Evolutionary conservation across 2,329 filamentous ascomycete species (phyloP).

Genomic region (Fusarium dlaminii): DNA sequence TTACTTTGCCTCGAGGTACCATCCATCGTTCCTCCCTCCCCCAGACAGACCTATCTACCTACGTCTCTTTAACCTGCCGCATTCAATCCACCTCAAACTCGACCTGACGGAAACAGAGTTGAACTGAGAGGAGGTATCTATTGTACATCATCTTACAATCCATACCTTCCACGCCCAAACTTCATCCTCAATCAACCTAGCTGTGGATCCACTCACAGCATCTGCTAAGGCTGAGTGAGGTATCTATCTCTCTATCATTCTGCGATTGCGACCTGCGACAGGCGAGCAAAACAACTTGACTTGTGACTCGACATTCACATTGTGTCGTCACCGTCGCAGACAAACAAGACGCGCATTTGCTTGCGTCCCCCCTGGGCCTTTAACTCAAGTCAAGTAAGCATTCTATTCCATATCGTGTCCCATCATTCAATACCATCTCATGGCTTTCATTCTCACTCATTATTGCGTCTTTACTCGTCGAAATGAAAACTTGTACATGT

Average conservation of each 20-base stretch:
- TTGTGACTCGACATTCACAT: constrained; percentile 8
- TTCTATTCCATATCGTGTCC: constrained; percentile 4
- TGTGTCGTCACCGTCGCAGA: constrained; percentile 34
- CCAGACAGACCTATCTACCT: constrained; percentile 17
- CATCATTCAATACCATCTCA: neutral
- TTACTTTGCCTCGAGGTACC: constrained; percentile 56
- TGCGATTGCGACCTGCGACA: constrained; percentile 18
- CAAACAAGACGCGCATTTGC: constrained; percentile 32
- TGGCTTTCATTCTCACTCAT: neutral
- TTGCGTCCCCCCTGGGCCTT: constrained; percentile 14
- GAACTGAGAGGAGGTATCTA: constrained; percentile 28
- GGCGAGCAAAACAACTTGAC: neutral
- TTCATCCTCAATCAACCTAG: constrained; percentile 21
- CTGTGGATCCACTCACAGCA: constrained; percentile 42
- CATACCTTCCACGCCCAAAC: neutral
- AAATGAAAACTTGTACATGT: constrained; percentile 3
- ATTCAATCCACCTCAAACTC: constrained; percentile 33
- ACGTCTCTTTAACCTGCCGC: constrained; percentile 1
- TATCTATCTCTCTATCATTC: neutral
- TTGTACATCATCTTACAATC: constrained; percentile 35
- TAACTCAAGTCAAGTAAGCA: constrained; percentile 21
- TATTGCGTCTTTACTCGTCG: neutral
- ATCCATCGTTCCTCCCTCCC: constrained; percentile 41
- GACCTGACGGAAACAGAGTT: constrained; percentile 22
- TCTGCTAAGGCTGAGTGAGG: constrained; percentile 12